Evolutionary conservation across 495 filamentous ascomycete species (phyloP), one percentile per base, ranked within the genome.

Genomic region (Penicillium nucicola): DNA sequence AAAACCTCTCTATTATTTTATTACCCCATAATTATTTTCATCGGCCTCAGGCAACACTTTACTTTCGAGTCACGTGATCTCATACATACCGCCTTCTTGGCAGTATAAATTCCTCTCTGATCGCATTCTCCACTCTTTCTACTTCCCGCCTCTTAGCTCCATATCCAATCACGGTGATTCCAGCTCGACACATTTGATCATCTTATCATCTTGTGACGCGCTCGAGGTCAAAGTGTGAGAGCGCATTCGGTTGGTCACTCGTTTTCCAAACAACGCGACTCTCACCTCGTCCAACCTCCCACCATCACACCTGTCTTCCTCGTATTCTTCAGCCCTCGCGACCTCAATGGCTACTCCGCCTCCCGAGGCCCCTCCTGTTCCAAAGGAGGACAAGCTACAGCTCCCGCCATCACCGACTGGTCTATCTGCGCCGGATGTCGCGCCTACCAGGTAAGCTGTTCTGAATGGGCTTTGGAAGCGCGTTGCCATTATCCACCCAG

Each of bases 331-430:
- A 43, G 44, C 43, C 23, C 35, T 41, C 57, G 52, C 45, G 50
- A 57, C 44, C 55, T 60, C 56, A 61, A 77, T 77, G 74, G 74
- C 74, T 60, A 77, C 74, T 44, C 74, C 74, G 65, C 74, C 74
- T 66, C 71, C 74, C 25, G 74, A 77, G 69, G 70, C 63, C 38
- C 39, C 65, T 52, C 59, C 67, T 52, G 44, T 58, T 28, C 43
- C 68, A 35, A 77, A 75, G 64, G 70, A 73, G 63, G 72, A 73
- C 46, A 75, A 77, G 68, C 70, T 68, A 62, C 70, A 72, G 65
- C 52, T 72, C 45, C 70, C 69, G 43, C 72, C 69, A 19, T 69
- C 70, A 45, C 69, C 72, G 20, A 70, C 65, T 53, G 71, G 67
- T 42, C 53, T 58, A 17, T 57, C 72, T 17, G 63, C 65, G n/a